Conservation (phyloP, 73 alveolate genomes). For the Paraurostyla sp. region DNA sequence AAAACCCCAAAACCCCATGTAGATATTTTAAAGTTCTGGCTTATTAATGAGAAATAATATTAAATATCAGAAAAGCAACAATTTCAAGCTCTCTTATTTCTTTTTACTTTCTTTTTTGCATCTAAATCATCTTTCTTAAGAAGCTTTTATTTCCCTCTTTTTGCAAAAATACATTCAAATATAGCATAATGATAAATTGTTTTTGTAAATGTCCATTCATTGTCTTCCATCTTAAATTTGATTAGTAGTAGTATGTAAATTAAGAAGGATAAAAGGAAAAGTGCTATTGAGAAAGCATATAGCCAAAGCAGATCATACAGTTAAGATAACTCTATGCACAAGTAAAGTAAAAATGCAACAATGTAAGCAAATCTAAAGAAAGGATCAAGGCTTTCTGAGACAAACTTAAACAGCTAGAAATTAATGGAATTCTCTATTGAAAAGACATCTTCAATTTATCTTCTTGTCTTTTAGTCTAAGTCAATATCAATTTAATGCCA, state of each 20-base stretch:
- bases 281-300: background rate
- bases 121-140: conserved; percentile 15
- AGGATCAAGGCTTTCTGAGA: conserved; percentile 3
- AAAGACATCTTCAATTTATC: conserved; percentile 13
- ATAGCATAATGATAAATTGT: background rate
- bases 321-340: background rate
- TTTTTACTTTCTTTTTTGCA: background rate
- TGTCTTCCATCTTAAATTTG: background rate
- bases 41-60: too few relatives aligned
- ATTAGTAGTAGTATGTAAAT: background rate
- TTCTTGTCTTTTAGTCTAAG: conserved; percentile 14
- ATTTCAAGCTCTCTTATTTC: background rate
- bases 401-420: background rate
- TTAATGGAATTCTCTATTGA: background rate
- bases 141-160: background rate
- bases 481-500: conserved; percentile 28
- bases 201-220: background rate
- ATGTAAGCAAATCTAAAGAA: conserved; percentile 19
- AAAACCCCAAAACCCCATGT: too few relatives aligned
- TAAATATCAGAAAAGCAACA: too few relatives aligned
- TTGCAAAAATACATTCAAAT: background rate
- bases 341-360: background rate
- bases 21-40: too few relatives aligned
- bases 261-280: background rate
- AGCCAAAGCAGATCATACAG: conserved; percentile 27